Conservation (phyloP, 805 yeast genomes). For the Wickerhamomyces pijperi region DNA sequence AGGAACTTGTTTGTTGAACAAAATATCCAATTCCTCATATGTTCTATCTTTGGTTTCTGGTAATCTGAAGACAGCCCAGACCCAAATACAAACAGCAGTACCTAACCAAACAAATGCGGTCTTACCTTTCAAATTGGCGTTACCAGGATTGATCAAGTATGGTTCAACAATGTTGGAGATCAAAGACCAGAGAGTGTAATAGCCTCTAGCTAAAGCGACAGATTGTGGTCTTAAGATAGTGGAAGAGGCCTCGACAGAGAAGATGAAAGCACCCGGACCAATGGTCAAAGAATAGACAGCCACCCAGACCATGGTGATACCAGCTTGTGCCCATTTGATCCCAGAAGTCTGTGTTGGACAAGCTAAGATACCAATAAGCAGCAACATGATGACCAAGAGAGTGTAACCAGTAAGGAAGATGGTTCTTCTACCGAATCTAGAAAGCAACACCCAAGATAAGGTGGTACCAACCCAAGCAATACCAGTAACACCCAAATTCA, state of each 20-base stretch:
- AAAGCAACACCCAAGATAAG: conserved; percentile 20
- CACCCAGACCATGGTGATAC: conserved; percentile 11
- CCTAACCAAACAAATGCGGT: conserved; percentile 33
- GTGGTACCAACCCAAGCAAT: conserved; percentile 22
- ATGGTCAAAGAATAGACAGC: conserved; percentile 24
- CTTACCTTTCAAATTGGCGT: conserved; percentile 37
- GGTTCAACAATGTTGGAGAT: conserved; percentile 30
- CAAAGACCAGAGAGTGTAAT: conserved; percentile 23
- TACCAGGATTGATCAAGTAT: conserved; percentile 36
- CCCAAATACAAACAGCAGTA: conserved; percentile 10
- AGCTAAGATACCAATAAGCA: conserved; percentile 10
- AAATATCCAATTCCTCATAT: conserved; percentile 46
- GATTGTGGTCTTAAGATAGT: conserved; percentile 29
- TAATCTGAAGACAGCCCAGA: conserved; percentile 38
- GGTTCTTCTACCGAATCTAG: conserved; percentile 21
- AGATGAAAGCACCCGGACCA: conserved; percentile 29
- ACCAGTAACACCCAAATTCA: conserved; percentile 24
- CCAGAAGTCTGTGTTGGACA: conserved; percentile 8
- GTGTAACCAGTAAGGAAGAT: conserved; percentile 19
- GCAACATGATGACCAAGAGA: conserved; percentile 10
- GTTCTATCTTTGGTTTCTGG: conserved; percentile 54
- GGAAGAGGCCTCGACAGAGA: conserved; percentile 28
- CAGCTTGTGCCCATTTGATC: conserved; percentile 13
- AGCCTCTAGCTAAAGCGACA: conserved; percentile 21
- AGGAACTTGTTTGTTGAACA: conserved; percentile 32